Evolutionary conservation across 139 green algal genomes (phyloP).

Genomic region (Tetraselmis striata): DNA sequence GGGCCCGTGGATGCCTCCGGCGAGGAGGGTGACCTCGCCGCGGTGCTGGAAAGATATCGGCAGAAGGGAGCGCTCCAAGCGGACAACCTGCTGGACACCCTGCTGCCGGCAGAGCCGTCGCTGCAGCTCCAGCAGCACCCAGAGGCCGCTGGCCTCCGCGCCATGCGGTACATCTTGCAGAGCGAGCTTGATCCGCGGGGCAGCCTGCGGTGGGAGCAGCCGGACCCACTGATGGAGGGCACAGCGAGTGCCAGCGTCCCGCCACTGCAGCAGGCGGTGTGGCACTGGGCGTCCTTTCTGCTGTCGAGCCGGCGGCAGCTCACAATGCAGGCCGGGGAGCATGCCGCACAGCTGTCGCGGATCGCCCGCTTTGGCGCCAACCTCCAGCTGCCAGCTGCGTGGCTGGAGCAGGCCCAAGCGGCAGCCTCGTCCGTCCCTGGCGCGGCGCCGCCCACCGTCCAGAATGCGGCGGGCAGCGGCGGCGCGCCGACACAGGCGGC

Average conservation of each 20-base stretch:
- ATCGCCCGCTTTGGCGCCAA: not conserved
- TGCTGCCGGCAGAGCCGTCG: no score
- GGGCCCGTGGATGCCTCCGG: not conserved
- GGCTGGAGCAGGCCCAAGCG: not conserved
- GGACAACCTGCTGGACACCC: not conserved
- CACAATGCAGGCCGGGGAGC: not conserved
- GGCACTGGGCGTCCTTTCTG: not conserved
- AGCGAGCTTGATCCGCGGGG: no score
- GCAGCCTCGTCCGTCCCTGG: no score
- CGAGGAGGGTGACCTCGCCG: not conserved
- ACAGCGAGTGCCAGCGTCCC: no score
- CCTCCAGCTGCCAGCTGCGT: not conserved
- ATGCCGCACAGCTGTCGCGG: not conserved
- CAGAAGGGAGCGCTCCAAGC: not conserved
- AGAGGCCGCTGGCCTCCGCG: no score
- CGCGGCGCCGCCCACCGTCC: no score
- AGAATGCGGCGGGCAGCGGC: no score
- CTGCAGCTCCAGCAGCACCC: no score
- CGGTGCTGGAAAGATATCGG: not conserved
- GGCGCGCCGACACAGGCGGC: no score
- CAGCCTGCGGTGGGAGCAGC: no score
- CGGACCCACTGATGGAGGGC: no score
- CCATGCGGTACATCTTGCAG: not conserved
- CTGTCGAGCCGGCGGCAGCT: no score
- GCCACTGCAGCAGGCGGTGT: not conserved